Conservation (phyloP, 2,329 filamentous ascomycete genomes). For the Tolypocladium ophioglossoides region DNA sequence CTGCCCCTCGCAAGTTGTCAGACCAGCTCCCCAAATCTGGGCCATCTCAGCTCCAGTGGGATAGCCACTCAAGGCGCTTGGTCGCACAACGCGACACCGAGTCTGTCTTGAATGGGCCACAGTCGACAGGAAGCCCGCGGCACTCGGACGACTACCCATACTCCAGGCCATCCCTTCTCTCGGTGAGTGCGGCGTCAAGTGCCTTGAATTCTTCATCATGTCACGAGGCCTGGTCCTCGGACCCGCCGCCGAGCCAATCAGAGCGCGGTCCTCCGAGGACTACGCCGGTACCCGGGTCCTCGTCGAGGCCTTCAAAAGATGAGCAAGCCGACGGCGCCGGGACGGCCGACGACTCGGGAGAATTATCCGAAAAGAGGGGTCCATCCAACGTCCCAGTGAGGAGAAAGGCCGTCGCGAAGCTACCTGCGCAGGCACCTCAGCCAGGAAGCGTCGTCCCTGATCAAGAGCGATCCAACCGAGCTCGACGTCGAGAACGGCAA, state of each 20-base stretch:
- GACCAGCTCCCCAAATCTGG: slow-evolving; percentile 21
- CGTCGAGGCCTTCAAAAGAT: neutral
- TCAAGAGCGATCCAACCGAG: slow-evolving; percentile 6
- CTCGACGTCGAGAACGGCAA: slow-evolving; percentile 10
- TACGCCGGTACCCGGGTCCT: neutral
- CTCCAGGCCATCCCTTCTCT: slow-evolving; percentile 33
- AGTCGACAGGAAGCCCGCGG: slow-evolving; percentile 18
- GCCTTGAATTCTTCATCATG: slow-evolving; percentile 30
- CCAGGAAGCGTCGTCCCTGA: neutral
- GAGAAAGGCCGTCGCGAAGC: slow-evolving; percentile 8
- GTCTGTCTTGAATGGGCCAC: slow-evolving; percentile 12
- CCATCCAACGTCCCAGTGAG: slow-evolving; percentile 5
- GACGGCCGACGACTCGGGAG: slow-evolving; percentile 12
- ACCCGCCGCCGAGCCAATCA: slow-evolving; percentile 7
- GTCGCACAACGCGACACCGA: slow-evolving; percentile 28
- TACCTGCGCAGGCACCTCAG: neutral
- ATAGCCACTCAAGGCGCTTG: slow-evolving; percentile 43
- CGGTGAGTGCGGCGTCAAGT: slow-evolving; percentile 46
- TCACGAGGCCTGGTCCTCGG: slow-evolving; percentile 12
- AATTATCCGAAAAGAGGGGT: slow-evolving; percentile 9
- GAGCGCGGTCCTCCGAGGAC: slow-evolving; percentile 8
- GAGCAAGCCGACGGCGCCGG: slow-evolving; percentile 3
- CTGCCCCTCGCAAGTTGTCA: slow-evolving; percentile 13
- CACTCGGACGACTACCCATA: slow-evolving; percentile 29
- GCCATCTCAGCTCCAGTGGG: slow-evolving; percentile 35